Evolutionary conservation across 2,329 filamentous ascomycete species (phyloP).

Genomic region (Endoconidiophora laricicola): DNA sequence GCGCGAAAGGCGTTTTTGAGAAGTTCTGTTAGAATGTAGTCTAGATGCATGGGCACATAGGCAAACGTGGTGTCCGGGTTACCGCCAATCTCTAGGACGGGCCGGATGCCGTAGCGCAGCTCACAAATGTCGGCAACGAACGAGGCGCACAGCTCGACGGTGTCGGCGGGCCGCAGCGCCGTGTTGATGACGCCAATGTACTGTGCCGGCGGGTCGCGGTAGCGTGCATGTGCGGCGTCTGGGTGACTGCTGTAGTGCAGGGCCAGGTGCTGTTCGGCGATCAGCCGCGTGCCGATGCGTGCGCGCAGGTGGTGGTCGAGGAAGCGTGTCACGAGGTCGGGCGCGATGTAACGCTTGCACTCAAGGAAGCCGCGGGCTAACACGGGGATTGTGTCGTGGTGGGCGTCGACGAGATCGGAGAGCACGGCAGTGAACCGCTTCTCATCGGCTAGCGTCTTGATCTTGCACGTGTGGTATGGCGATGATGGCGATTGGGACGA

Average conservation of each 20-base stretch:
- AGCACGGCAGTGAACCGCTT: conserved; percentile 83
- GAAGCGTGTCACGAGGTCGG: conserved; percentile 72
- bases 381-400: conserved; percentile 85
- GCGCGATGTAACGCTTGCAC: conserved; percentile 74
- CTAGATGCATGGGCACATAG: conserved; percentile 86
- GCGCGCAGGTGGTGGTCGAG: conserved; percentile 87
- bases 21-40: conserved; percentile 93
- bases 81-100: conserved; percentile 64
- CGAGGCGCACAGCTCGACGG: conserved; percentile 69
- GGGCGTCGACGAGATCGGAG: conserved; percentile 86
- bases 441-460: conserved; percentile 41
- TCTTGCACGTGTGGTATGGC: conserved; percentile 29
- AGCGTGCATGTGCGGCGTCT: conserved; percentile 41
- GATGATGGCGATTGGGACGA: conserved; percentile 8
- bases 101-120: conserved; percentile 81
- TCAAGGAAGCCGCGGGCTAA: conserved; percentile 87
- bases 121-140: conserved; percentile 96
- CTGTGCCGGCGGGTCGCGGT: conserved; percentile 36
- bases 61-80: conserved; percentile 79
- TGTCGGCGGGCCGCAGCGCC: conserved; percentile 60
- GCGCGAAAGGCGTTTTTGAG: conserved; percentile 95
- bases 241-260: conserved; percentile 57
- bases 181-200: conserved; percentile 97
- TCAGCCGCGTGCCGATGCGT: conserved; percentile 80
- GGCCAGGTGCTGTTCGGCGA: conserved; percentile 93